Percentiles rank a stretch among this genome's conserved stretches.
Evolutionary conservation across 2,329 filamentous ascomycete genomes (phyloP).

Genomic region (Epicoccum nigrum): DNA sequence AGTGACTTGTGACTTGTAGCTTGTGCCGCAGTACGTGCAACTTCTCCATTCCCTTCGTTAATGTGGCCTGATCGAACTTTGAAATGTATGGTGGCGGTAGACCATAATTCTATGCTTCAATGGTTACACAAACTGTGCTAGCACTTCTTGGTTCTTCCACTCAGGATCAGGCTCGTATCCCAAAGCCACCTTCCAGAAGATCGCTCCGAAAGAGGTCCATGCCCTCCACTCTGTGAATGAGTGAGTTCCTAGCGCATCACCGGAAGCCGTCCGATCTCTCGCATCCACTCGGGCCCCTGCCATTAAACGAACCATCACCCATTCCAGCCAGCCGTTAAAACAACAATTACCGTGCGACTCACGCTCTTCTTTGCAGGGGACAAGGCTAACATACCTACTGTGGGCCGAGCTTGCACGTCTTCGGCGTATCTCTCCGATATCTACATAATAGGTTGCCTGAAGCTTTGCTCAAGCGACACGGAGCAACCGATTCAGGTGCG

Average conservation of each 20-base stretch:
- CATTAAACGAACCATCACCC: slow-evolving; percentile 24
- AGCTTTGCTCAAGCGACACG: slow-evolving; percentile 32
- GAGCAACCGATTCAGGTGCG: slow-evolving; percentile 32
- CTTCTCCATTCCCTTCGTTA: slow-evolving; percentile 25
- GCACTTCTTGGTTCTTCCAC: slow-evolving; percentile 21
- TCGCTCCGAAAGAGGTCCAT: slow-evolving; percentile 20
- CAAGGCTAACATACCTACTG: not conserved
- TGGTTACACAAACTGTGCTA: slow-evolving; percentile 33
- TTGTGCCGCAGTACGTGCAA: slow-evolving; percentile 27
- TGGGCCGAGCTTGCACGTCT: slow-evolving; percentile 20
- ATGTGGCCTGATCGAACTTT: slow-evolving; percentile 29
- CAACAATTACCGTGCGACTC: slow-evolving; percentile 25
- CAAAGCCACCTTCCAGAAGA: slow-evolving; percentile 35
- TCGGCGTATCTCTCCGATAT: slow-evolving; percentile 12
- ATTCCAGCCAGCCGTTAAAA: slow-evolving; percentile 26
- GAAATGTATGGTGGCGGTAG: slow-evolving; percentile 9
- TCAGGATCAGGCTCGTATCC: slow-evolving; percentile 35
- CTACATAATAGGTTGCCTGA: slow-evolving; percentile 26
- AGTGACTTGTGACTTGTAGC: slow-evolving; percentile 32
- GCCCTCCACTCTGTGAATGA: slow-evolving; percentile 17
- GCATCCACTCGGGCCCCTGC: slow-evolving; percentile 28
- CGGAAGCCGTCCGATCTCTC: slow-evolving; percentile 19
- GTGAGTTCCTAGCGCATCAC: slow-evolving; percentile 22
- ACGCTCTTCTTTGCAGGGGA: slow-evolving; percentile 16
- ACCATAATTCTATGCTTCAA: slow-evolving; percentile 13